Percentiles rank a stretch among this genome's conserved stretches.
Conservation (phyloP, 164 flowering plant species). For the Saururus chinensis region DNA sequence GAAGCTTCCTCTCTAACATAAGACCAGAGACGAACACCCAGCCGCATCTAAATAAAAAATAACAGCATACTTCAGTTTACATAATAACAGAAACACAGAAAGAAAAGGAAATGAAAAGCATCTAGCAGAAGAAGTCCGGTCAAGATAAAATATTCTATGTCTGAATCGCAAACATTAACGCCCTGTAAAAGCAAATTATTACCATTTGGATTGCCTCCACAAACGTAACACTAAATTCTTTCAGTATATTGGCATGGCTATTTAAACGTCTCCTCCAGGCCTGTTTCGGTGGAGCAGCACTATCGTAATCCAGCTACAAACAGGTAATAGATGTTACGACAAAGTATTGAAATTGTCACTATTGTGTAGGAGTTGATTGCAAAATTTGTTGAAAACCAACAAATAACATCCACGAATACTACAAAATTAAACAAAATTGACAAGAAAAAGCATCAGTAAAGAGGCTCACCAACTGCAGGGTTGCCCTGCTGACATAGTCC, state of each 20-base stretch:
- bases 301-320: slow-evolving; percentile 72
- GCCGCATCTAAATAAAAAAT: slow-evolving; percentile 44
- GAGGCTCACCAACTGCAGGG: slow-evolving; percentile 58
- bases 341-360: background rate
- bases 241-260: slow-evolving; percentile 83
- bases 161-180: no score
- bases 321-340: background rate
- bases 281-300: slow-evolving; percentile 87
- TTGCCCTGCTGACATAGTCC: slow-evolving; percentile 52
- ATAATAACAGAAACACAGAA: no score
- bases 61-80: background rate
- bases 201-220: slow-evolving; percentile 90
- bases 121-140: background rate
- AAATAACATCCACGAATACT: background rate
- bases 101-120: background rate
- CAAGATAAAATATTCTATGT: background rate
- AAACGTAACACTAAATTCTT: slow-evolving; percentile 90
- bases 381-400: no score
- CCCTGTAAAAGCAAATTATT: slow-evolving; percentile 2
- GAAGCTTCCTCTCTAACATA: slow-evolving; percentile 97
- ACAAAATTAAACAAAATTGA: background rate
- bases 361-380: no score
- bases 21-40: slow-evolving; percentile 89
- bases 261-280: slow-evolving; percentile 95
- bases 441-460: background rate